These are phyloP conservation scores for Cryptococcus hybrid DNA, from an alignment of 1,284 basidiomycete genomes.

Conservation along the genomic window DNA sequence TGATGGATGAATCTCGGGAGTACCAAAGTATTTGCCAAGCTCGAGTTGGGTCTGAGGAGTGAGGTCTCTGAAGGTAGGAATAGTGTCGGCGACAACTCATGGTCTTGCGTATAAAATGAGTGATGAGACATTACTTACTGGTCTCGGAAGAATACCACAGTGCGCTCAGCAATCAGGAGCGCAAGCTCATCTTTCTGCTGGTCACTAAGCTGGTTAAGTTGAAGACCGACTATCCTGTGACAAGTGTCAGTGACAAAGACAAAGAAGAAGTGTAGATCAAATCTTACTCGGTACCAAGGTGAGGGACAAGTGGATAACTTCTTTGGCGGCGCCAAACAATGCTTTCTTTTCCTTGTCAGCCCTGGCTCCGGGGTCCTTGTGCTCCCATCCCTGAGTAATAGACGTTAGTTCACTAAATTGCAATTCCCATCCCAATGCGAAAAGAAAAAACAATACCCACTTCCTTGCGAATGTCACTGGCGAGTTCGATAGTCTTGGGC, in stretches of 20 bases:
- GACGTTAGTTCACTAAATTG: background rate
- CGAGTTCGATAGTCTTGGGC: constrained; percentile 33
- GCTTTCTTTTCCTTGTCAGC: constrained; percentile 44
- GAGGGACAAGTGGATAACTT: constrained; percentile 28
- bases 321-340: constrained; percentile 36
- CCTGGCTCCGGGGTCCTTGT: constrained; percentile 34
- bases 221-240: constrained; percentile 33
- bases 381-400: constrained; percentile 13
- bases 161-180: constrained; percentile 34
- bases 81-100: background rate
- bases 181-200: constrained; percentile 40
- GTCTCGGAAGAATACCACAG: constrained; percentile 21
- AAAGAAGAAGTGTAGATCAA: background rate
- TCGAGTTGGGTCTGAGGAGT: constrained; percentile 26
- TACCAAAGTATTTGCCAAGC: constrained; percentile 29
- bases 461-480: constrained; percentile 21
- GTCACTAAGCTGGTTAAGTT: constrained; percentile 33
- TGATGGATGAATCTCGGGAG: constrained; percentile 64
- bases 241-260: background rate
- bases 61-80: constrained; percentile 13
- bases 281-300: constrained; percentile 35
- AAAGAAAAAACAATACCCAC: constrained; percentile 3
- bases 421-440: background rate
- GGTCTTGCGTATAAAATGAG: background rate
- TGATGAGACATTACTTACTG: background rate